These are phyloP conservation scores for Vitis amurensis DNA, from an alignment of 164 flowering plant species.

Conservation along the genomic window DNA sequence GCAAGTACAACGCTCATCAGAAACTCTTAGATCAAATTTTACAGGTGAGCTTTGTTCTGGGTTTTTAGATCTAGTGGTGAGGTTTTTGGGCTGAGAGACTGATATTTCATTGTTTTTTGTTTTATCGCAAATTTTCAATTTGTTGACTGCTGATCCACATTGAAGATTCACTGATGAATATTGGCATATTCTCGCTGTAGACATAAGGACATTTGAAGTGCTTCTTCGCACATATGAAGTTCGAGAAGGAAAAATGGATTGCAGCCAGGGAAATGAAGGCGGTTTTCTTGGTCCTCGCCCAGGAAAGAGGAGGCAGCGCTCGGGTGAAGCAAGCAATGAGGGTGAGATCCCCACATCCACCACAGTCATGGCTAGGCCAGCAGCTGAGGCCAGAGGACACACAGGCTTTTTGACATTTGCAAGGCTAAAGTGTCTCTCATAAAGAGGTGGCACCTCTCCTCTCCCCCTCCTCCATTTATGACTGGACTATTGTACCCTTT, in stretches of 20 bases:
- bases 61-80: not conserved
- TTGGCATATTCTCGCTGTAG: slow-evolving; percentile 26
- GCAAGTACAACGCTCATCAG: slow-evolving; percentile 92
- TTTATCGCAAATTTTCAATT: not conserved
- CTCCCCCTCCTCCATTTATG: not conserved
- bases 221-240: slow-evolving; percentile 89
- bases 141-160: not conserved
- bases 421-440: slow-evolving; percentile 52
- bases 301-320: slow-evolving; percentile 63
- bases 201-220: slow-evolving; percentile 88
- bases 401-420: slow-evolving; percentile 97
- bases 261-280: slow-evolving; percentile 28
- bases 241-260: slow-evolving; percentile 48
- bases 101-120: not conserved
- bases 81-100: too few relatives aligned
- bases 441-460: not conserved
- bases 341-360: slow-evolving; percentile 25
- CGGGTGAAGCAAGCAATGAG: slow-evolving; percentile 37
- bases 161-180: not conserved
- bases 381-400: slow-evolving; percentile 77
- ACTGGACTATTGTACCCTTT: too few relatives aligned
- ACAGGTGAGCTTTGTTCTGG: slow-evolving; percentile 52
- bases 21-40: slow-evolving; percentile 60
- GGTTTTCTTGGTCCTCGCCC: slow-evolving; percentile 38
- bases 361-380: slow-evolving; percentile 61